Conservation (phyloP, 306 rosid species). For the Quercus alba region DNA sequence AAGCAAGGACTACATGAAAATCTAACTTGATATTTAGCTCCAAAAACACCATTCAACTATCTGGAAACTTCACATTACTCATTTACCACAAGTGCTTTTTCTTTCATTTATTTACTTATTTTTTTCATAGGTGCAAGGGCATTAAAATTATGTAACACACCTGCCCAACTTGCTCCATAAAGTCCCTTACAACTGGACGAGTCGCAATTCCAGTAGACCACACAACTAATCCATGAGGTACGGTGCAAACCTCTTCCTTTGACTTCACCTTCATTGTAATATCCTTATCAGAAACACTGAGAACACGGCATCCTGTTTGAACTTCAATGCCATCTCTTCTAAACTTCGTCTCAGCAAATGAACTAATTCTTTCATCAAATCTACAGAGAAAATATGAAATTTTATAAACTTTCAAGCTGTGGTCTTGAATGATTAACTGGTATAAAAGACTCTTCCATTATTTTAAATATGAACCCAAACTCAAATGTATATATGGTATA, state of each 20-base stretch:
- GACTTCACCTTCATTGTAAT: slow-evolving; percentile 68
- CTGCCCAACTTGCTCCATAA: slow-evolving; percentile 94
- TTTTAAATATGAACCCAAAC: background rate
- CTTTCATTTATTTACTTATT: background rate
- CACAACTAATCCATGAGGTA: slow-evolving; percentile 85
- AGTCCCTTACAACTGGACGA: slow-evolving; percentile 81
- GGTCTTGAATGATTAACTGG: background rate
- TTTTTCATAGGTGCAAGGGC: slow-evolving; percentile 9
- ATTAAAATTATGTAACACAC: slow-evolving; percentile 37
- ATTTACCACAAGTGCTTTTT: background rate
- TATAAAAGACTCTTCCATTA: background rate
- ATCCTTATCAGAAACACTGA: slow-evolving; percentile 70
- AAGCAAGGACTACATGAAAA: background rate
- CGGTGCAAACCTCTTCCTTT: slow-evolving; percentile 58
- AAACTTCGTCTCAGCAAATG: slow-evolving; percentile 85
- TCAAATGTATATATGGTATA: background rate
- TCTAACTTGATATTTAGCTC: background rate
- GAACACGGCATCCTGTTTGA: slow-evolving; percentile 87
- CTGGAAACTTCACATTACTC: background rate
- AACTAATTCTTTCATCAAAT: slow-evolving; percentile 92
- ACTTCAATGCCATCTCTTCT: slow-evolving; percentile 82
- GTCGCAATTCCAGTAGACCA: slow-evolving; percentile 95
- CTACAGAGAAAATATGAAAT: slow-evolving; percentile 36
- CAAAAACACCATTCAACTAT: background rate
- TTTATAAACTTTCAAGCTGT: slow-evolving; percentile 1